Conservation (phyloP, 2,329 filamentous ascomycete species). For the Sarocladiaceae sp. region DNA sequence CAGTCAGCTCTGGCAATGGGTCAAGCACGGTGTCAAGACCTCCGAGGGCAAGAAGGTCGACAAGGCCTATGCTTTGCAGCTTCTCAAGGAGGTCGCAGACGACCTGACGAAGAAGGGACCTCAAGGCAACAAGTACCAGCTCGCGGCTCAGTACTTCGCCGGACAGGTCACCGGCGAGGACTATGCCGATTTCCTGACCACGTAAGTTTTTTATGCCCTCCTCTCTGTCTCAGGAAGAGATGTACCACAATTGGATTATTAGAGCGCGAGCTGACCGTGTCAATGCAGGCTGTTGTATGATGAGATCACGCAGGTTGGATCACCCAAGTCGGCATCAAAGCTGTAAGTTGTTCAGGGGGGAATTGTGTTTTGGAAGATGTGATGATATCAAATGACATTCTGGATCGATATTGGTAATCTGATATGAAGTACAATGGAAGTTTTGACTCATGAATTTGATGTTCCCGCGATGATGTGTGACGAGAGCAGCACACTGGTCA, state of each 20-base stretch:
- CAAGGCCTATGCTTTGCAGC: slow-evolving; percentile 82
- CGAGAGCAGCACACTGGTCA: no score
- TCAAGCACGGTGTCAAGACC: slow-evolving; percentile 67
- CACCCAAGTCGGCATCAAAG: slow-evolving; percentile 58
- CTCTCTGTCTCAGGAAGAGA: background rate
- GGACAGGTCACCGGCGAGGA: slow-evolving; percentile 94
- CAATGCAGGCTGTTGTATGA: slow-evolving; percentile 70
- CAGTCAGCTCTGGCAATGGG: slow-evolving; percentile 96
- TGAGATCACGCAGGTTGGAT: slow-evolving; percentile 74
- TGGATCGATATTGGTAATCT: no score
- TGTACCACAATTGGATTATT: background rate
- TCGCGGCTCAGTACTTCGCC: slow-evolving; percentile 90
- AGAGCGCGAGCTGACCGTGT: slow-evolving; percentile 13
- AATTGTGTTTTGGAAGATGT: background rate
- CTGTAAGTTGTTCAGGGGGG: slow-evolving; percentile 37
- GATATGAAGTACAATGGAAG: no score
- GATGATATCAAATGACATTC: background rate
- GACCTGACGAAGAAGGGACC: slow-evolving; percentile 69
- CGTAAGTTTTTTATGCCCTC: slow-evolving; percentile 46
- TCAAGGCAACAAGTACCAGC: slow-evolving; percentile 85
- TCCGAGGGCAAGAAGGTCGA: slow-evolving; percentile 88
- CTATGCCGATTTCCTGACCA: slow-evolving; percentile 92
- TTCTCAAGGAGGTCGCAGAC: slow-evolving; percentile 82
- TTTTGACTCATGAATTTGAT: no score
- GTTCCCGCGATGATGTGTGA: no score